Percentiles rank a stretch among this genome's conserved stretches.
Conservation (phyloP, 805 yeast genomes). For the Kodamaea laetipori region DNA sequence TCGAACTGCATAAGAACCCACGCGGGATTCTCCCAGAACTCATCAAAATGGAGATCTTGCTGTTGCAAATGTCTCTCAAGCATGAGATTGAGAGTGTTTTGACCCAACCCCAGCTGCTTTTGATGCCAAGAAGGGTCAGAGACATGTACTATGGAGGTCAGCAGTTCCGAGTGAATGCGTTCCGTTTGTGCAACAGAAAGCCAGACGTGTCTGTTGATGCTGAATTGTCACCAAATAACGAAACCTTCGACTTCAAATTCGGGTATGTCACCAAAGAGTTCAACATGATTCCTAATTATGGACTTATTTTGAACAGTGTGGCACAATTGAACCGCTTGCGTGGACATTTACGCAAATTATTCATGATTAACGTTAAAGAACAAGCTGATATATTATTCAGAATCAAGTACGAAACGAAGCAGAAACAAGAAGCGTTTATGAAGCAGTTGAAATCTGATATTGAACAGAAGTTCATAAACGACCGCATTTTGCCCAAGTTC, state of each 20-base stretch:
- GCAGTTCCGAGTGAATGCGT: constrained; percentile 34
- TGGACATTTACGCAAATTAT: constrained; percentile 38
- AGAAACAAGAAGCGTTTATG: constrained; percentile 30
- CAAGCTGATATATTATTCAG: constrained; percentile 39
- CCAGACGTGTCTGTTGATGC: constrained; percentile 12
- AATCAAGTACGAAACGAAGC: constrained; percentile 37
- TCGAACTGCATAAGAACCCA: constrained; percentile 20
- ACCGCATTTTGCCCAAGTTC: constrained; percentile 7
- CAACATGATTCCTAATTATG: constrained; percentile 39
- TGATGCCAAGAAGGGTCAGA: constrained; percentile 16
- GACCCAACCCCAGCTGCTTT: constrained; percentile 14
- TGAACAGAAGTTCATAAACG: constrained; percentile 13
- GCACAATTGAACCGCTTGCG: constrained; percentile 27
- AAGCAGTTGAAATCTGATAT: constrained; percentile 28
- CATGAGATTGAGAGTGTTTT: constrained; percentile 32
- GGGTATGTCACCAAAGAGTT: constrained; percentile 32
- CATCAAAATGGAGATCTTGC: constrained; percentile 32
- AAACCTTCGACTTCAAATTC: constrained; percentile 9
- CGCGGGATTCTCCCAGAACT: constrained; percentile 10
- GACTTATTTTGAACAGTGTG: constrained; percentile 25
- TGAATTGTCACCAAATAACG: constrained; percentile 3
- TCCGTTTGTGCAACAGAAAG: constrained; percentile 29
- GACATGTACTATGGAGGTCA: constrained; percentile 26
- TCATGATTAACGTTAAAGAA: constrained; percentile 39
- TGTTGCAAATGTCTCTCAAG: constrained; percentile 32